Evolutionary conservation across 352 stramenopile genomes (phyloP), one percentile per base, ranked within the genome.

Genomic region (Phytophthora agathidicida): DNA sequence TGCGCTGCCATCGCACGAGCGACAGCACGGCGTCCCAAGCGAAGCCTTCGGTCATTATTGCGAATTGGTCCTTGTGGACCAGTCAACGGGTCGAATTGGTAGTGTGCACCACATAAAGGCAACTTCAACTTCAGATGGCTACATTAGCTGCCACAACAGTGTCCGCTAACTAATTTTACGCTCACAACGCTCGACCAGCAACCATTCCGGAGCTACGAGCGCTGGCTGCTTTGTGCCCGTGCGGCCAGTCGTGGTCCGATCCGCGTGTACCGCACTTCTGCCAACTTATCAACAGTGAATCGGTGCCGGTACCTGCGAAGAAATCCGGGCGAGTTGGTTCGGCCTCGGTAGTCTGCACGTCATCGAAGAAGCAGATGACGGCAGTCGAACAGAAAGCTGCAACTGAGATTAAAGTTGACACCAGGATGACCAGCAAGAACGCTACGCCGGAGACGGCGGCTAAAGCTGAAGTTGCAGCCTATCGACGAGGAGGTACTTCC

Each of bases 211-310:
- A 60, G 31, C 49, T 37, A 60, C 46, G 42, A 11, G 27, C 45
- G 22, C 7, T 44, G 2, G 9, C n/a, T 13, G 11, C 49, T 14
- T n/a, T 51, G 52, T 91, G 81, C 37, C 68, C 68, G 52, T 93
- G 84, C 50, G 84, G 81, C 14, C 84, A 93, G 32, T 72, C 81
- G 58, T 93, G 81, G 83, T 70, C 67, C 10, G 81, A 87, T 47
- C 35, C 67, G 1, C 57, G 66, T 10, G 83, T 93, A 11, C 69
- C 57, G 33, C 83, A 93, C 58, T 89, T 91, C 19, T 91, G 83
- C 53, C 55, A 79, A 35, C 78, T 87, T 8, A 81, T 92, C 39
- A 68, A 73, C 38, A 17, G 39, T 13, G 52, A 60, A 39, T 22
- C 26, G 6, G 44, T 59, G 28, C 31, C 32, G 11, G 16, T 59